Percentiles rank a stretch among this genome's conserved stretches.
Evolutionary conservation across 2,329 filamentous ascomycete species (phyloP).

Genomic region (Xylaria sp.): DNA sequence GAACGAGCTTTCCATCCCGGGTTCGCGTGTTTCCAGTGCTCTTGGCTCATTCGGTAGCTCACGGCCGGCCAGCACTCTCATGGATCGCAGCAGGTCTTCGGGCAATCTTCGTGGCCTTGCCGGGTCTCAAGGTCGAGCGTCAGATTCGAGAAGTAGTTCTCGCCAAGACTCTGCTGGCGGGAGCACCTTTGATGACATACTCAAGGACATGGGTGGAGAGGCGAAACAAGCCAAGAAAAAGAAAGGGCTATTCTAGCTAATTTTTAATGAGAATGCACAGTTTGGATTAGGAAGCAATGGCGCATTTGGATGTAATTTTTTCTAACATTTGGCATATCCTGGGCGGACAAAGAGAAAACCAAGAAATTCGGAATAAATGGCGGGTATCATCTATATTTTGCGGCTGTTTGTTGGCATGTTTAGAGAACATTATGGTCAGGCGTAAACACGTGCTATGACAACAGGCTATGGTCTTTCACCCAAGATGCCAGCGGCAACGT

Average conservation of each 20-base stretch:
- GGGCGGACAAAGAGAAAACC: neutral
- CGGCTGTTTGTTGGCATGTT: neutral
- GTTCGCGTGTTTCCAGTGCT: constrained; percentile 37
- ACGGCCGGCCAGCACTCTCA: constrained; percentile 35
- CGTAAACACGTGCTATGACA: neutral
- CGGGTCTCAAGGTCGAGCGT: constrained; percentile 27
- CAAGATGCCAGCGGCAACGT: neutral
- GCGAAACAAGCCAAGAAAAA: constrained; percentile 43
- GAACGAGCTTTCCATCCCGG: constrained; percentile 28
- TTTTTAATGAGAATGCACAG: constrained; percentile 2
- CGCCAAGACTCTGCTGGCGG: constrained; percentile 38
- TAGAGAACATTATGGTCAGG: neutral
- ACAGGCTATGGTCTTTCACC: neutral
- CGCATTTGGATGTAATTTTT: constrained; percentile 17
- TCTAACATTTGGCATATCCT: constrained; percentile 13
- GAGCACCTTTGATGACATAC: constrained; percentile 45
- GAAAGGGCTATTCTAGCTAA: constrained; percentile 41
- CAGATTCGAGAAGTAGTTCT: constrained; percentile 36
- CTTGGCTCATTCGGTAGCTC: constrained; percentile 34
- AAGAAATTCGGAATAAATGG: neutral
- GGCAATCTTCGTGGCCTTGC: constrained; percentile 38
- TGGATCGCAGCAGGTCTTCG: constrained; percentile 42
- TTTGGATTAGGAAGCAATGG: constrained; percentile 11
- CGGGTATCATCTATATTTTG: neutral
- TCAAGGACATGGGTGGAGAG: constrained; percentile 39